Evolutionary conservation across 2,329 filamentous ascomycete genomes (phyloP).

Genomic region (Neofusicoccum kwambonambiense): DNA sequence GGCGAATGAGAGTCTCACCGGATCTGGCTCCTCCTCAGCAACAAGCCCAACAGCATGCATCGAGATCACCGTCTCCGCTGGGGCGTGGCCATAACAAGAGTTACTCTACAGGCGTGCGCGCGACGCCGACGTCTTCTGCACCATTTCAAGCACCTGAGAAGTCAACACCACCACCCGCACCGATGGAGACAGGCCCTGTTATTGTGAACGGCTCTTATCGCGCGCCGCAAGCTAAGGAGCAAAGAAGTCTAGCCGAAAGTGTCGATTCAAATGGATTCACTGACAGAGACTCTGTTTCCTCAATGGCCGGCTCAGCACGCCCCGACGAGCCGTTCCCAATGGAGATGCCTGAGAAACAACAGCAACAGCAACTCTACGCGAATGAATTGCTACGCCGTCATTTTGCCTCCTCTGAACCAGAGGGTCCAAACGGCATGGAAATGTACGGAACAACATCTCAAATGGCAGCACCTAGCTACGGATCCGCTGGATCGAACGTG

Average conservation of each 20-base stretch:
- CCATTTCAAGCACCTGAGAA: constrained; percentile 20
- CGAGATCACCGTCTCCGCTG: constrained; percentile 49
- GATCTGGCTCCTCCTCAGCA: constrained; percentile 26
- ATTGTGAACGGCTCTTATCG: constrained; percentile 42
- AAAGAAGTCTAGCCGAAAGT: background rate
- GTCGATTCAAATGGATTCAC: background rate
- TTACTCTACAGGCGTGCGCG: constrained; percentile 32
- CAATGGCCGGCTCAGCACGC: background rate
- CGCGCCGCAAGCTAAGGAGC: constrained; percentile 7
- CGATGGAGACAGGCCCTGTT: constrained; percentile 33
- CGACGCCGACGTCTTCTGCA: constrained; percentile 17
- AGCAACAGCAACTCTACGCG: constrained; percentile 32
- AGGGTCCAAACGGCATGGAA: background rate
- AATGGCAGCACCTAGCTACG: background rate
- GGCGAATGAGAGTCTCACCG: constrained; percentile 43
- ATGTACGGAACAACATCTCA: background rate
- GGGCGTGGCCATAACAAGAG: constrained; percentile 39
- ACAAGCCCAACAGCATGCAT: constrained; percentile 23
- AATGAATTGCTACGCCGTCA: constrained; percentile 26
- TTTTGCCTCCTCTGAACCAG: constrained; percentile 6
- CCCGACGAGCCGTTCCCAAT: constrained; percentile 19
- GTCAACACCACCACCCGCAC: constrained; percentile 26
- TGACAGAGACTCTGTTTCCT: constrained; percentile 8
- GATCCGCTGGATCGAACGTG: background rate
- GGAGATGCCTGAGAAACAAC: constrained; percentile 27